A percentile compares a stretch with the other conserved stretches of the same genome.
These are phyloP conservation scores for Aureobasidium sp. DNA, from an alignment of 2,329 filamentous ascomycete genomes.

Conservation along the genomic window DNA sequence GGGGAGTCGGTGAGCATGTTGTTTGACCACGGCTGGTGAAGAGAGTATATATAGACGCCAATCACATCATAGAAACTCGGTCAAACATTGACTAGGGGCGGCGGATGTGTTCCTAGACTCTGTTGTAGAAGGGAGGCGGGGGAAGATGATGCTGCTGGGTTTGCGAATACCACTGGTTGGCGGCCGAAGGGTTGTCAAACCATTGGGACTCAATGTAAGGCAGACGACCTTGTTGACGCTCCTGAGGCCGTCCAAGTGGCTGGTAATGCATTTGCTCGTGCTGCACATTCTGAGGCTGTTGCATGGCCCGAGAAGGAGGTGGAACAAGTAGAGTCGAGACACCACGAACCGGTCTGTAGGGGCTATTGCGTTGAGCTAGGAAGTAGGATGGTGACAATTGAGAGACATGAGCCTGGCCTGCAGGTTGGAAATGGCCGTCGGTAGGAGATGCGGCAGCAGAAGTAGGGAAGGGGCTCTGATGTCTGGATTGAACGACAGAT, in stretches of 20 bases:
- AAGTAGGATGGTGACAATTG: slow-evolving; percentile 83
- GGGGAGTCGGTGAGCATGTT: too few relatives aligned
- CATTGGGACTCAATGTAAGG: slow-evolving; percentile 35
- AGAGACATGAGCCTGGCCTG: slow-evolving; percentile 30
- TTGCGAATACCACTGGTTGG: slow-evolving; percentile 15
- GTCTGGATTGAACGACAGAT: slow-evolving; percentile 35
- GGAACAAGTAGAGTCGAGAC: slow-evolving; percentile 89
- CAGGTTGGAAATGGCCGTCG: slow-evolving; percentile 48
- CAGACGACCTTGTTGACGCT: slow-evolving; percentile 38
- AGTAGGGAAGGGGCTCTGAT: slow-evolving; percentile 45
- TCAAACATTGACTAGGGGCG: neutral
- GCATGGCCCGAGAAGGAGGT: slow-evolving; percentile 70
- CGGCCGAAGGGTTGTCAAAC: slow-evolving; percentile 21
- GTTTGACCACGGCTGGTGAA: too few relatives aligned
- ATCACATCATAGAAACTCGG: too few relatives aligned
- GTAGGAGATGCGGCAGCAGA: slow-evolving; percentile 61
- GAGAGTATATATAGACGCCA: too few relatives aligned
- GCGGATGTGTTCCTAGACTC: neutral
- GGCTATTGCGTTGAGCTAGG: slow-evolving; percentile 79
- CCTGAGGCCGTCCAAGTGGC: slow-evolving; percentile 41
- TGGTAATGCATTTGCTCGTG: slow-evolving; percentile 48
- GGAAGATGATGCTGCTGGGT: neutral
- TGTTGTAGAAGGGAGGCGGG: slow-evolving; percentile 7
- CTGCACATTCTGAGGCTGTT: slow-evolving; percentile 42
- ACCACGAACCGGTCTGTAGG: slow-evolving; percentile 82